phyloP scores from a whole-genome alignment of 345 rosid genomes.

The Rhizophora mangle region DNA sequence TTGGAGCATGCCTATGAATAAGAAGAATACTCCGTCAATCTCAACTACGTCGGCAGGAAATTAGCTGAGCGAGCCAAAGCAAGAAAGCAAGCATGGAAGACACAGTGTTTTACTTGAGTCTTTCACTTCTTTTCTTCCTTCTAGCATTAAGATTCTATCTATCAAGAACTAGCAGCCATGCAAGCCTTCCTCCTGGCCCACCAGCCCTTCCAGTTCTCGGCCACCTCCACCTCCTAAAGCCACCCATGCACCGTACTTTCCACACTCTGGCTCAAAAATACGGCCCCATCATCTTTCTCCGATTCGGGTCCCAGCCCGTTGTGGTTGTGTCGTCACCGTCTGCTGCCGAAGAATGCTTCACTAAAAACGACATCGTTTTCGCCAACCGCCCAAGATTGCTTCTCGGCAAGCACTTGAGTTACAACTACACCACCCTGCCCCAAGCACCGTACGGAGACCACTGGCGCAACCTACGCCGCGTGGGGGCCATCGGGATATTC shows the following conservation, averaged over 20 bases:
- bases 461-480: constrained; percentile 48
- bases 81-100: too few species aligned
- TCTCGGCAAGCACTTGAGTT: constrained; percentile 9
- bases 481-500: constrained; percentile 38
- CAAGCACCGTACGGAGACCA: constrained; percentile 39
- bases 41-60: too few species aligned
- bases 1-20: too few species aligned
- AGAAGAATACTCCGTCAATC: too few species aligned
- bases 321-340: constrained; percentile 22
- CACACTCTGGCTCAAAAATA: constrained; percentile 8
- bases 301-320: constrained; percentile 21
- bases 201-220: constrained; percentile 21
- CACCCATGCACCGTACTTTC: constrained; percentile 16
- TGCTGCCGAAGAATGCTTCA: constrained; percentile 27
- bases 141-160: constrained; percentile 3
- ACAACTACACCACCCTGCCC: constrained; percentile 32
- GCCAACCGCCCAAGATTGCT: constrained; percentile 22
- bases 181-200: constrained; percentile 18
- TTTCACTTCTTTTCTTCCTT: constrained; percentile 10
- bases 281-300: constrained; percentile 30
- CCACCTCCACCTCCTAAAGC: constrained; percentile 19
- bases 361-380: constrained; percentile 27
- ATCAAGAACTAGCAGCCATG: neutral
- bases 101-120: too few species aligned
- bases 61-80: too few species aligned